phyloP scores from a whole-genome alignment of 129 eudicot species.

The Glebionis coronaria region DNA sequence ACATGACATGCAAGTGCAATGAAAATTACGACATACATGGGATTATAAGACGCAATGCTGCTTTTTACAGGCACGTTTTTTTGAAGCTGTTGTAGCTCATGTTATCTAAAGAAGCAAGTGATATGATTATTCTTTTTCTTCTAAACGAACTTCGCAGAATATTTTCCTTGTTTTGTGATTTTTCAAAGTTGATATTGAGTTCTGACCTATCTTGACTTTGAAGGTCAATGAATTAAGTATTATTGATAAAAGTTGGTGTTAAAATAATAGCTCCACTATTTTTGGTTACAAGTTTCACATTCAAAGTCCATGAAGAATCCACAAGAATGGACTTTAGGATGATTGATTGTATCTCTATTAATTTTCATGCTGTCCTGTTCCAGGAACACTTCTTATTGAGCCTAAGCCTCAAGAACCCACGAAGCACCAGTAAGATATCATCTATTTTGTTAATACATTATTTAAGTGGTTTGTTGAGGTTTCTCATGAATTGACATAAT shows the following conservation, averaged over 20 bases:
- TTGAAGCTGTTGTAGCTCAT: constrained; percentile 84
- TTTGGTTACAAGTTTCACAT: constrained; percentile 1
- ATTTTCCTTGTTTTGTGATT: background rate
- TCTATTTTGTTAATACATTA: background rate
- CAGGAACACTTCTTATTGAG: constrained; percentile 93
- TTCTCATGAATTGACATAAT: constrained; percentile 13
- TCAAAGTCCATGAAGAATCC: background rate
- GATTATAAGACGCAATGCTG: background rate
- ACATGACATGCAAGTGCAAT: background rate
- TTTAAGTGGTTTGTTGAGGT: background rate
- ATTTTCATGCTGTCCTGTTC: background rate
- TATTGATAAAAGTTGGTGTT: background rate
- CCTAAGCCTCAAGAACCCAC: constrained; percentile 99
- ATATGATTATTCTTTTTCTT: background rate
- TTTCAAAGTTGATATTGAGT: too few relatives aligned
- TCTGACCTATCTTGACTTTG: background rate
- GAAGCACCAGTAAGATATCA: constrained; percentile 79
- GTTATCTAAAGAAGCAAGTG: background rate
- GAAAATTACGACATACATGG: background rate
- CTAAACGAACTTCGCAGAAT: background rate
- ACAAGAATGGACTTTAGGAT: background rate
- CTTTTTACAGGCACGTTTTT: constrained; percentile 64
- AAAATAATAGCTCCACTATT: background rate
- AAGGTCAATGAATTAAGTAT: background rate
- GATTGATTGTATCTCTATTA: background rate